Evolutionary conservation across 2,329 filamentous ascomycete genomes (phyloP).

Genomic region (Geoglossum cookeanum): DNA sequence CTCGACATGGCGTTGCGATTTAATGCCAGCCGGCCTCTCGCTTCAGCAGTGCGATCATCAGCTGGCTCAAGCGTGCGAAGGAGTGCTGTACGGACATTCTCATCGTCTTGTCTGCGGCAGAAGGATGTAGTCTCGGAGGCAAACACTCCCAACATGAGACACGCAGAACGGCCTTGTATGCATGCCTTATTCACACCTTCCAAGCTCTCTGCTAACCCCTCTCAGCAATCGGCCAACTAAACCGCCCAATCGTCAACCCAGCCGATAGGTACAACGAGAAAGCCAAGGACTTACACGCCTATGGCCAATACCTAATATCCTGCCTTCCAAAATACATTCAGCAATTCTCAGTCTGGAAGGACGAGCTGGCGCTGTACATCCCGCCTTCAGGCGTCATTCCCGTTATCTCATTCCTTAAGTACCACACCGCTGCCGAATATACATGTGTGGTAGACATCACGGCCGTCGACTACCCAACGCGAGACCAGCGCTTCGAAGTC

Average conservation of each 20-base stretch:
- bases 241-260: constrained; percentile 70
- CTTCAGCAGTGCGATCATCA: constrained; percentile 29
- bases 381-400: constrained; percentile 74
- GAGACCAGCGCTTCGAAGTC: constrained; percentile 89
- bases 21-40: constrained; percentile 35
- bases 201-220: constrained; percentile 3
- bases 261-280: constrained; percentile 83
- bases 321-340: constrained; percentile 96
- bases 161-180: constrained; percentile 33
- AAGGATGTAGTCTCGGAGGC: constrained; percentile 37
- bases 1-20: constrained; percentile 39
- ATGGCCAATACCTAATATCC: constrained; percentile 91
- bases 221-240: constrained; percentile 39
- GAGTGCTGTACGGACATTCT: constrained; percentile 15
- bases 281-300: constrained; percentile 74
- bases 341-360: constrained; percentile 99
- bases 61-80: constrained; percentile 22
- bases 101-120: constrained; percentile 21
- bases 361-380: constrained; percentile 91
- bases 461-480: constrained; percentile 85
- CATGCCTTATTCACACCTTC: constrained; percentile 10
- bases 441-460: constrained; percentile 88
- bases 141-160: constrained; percentile 47
- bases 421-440: constrained; percentile 94
- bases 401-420: constrained; percentile 86